Evolutionary conservation across 73 alveolate species (phyloP).

Genomic region (Diophrys appendiculata): DNA sequence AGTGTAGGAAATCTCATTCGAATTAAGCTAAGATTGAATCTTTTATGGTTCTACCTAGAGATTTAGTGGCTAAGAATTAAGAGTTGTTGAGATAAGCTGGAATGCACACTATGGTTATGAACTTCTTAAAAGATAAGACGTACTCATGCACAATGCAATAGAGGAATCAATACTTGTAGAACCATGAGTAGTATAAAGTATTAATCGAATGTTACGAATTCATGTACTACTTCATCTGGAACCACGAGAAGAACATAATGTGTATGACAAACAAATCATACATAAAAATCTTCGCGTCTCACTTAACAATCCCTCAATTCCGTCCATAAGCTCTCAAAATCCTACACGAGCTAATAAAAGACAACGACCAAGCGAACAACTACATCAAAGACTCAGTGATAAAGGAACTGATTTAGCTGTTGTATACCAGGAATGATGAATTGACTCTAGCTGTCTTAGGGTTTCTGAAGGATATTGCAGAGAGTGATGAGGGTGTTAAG

Average conservation of each 20-base stretch:
- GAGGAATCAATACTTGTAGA: not conserved
- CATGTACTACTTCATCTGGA: not conserved
- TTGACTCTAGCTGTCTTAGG: not conserved
- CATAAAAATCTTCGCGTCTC: not conserved
- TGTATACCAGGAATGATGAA: not conserved
- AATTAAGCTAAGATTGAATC: not conserved
- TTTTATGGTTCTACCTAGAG: not conserved
- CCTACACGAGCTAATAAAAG: not conserved
- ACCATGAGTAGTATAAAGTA: not conserved
- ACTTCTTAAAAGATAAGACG: constrained; percentile 1
- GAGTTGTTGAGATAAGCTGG: constrained; percentile 2
- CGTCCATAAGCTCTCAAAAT: not conserved
- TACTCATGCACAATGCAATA: not conserved
- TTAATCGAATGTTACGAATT: constrained; percentile 5
- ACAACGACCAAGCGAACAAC: constrained; percentile 11
- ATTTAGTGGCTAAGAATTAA: not conserved
- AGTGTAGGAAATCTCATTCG: not conserved
- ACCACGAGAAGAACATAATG: constrained; percentile 2
- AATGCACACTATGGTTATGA: not conserved
- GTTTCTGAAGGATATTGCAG: not conserved
- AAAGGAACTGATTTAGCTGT: not conserved
- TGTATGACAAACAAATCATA: not conserved
- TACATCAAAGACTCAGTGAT: not conserved
- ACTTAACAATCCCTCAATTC: not conserved
- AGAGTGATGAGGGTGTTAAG: constrained; percentile 11